These are phyloP conservation scores for Trebouxia gelatinosa DNA, from an alignment of 163 green algal species.

Conservation along the genomic window DNA sequence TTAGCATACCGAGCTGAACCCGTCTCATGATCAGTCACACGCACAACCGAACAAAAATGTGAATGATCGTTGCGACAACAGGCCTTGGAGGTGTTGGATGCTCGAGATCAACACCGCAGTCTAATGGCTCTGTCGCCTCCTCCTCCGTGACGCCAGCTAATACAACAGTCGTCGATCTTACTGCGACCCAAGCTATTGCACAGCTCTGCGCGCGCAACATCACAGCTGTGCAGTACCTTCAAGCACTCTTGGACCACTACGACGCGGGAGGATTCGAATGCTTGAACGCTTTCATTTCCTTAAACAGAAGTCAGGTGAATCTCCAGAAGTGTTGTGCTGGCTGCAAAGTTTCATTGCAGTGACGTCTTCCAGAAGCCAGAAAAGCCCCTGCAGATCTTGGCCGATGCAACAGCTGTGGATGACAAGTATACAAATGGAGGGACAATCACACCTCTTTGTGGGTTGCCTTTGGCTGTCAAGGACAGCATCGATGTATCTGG, in stretches of 20 bases:
- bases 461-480: background rate
- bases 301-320: background rate
- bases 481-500: background rate
- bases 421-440: background rate
- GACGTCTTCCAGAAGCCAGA: background rate
- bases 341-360: background rate
- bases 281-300: constrained; percentile 9
- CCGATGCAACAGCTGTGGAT: background rate
- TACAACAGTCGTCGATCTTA: background rate
- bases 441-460: background rate
- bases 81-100: too few relatives aligned
- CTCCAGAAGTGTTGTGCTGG: too few relatives aligned
- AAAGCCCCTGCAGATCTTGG: background rate
- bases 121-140: too few relatives aligned
- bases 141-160: background rate
- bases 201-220: constrained; percentile 10
- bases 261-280: background rate
- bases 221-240: constrained; percentile 1
- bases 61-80: too few relatives aligned
- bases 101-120: too few relatives aligned
- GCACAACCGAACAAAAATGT: too few relatives aligned
- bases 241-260: background rate
- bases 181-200: constrained; percentile 5
- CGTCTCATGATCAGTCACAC: too few relatives aligned
- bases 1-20: too few relatives aligned